phyloP scores from a whole-genome alignment of 306 rosid species.

The Herpetospermum pedunculosum region DNA sequence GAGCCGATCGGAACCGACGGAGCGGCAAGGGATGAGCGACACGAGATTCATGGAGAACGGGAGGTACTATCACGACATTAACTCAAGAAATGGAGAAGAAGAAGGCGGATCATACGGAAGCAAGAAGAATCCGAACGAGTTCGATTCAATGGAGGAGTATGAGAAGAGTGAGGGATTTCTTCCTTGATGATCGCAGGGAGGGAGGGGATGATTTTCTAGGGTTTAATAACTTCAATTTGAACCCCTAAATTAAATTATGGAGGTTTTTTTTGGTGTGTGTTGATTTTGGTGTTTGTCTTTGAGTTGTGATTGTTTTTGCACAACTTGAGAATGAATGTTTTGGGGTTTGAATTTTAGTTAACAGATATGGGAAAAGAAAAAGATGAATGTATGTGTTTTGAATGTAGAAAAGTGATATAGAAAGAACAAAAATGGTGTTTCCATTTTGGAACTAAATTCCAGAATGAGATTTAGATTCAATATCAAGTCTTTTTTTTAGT shows the following conservation, averaged over 20 bases:
- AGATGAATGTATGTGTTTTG: no score
- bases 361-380: no score
- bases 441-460: constrained; percentile 2
- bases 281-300: neutral
- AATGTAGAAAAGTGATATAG: neutral
- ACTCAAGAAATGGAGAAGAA: constrained; percentile 16
- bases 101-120: constrained; percentile 13
- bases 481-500: neutral
- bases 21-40: constrained; percentile 70
- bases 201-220: neutral
- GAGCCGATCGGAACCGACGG: constrained; percentile 17
- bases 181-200: constrained; percentile 22
- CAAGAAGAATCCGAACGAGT: constrained; percentile 25
- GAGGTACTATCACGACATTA: constrained; percentile 22
- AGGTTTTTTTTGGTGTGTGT: neutral
- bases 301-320: constrained; percentile 7
- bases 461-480: neutral
- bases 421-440: neutral
- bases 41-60: constrained; percentile 62
- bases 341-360: neutral
- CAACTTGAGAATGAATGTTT: constrained; percentile 1
- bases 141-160: constrained; percentile 46
- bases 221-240: neutral
- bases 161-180: constrained; percentile 33
- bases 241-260: neutral